These are phyloP conservation scores for Penicillium cosmopolitanum DNA, from an alignment of 495 filamentous ascomycete species.

Conservation along the genomic window DNA sequence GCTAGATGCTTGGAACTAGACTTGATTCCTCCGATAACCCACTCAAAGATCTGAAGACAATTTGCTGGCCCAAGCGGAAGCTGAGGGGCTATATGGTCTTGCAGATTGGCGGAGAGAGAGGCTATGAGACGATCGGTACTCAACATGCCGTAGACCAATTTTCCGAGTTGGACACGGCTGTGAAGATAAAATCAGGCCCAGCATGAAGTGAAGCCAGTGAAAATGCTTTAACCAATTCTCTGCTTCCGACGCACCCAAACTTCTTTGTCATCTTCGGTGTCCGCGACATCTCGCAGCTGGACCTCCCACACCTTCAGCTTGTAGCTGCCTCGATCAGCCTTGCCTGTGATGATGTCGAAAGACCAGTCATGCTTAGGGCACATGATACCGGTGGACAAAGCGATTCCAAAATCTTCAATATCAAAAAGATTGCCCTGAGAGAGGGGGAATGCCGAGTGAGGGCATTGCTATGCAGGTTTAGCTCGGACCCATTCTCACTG, in stretches of 20 bases:
- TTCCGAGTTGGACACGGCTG: too few species aligned
- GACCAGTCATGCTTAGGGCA: conserved; percentile 67
- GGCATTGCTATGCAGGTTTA: conserved; percentile 53
- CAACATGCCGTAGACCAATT: too few species aligned
- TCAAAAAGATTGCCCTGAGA: conserved; percentile 60
- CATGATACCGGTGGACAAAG: conserved; percentile 51
- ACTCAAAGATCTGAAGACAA: too few species aligned
- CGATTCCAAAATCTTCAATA: conserved; percentile 64
- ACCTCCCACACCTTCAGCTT: conserved; percentile 63
- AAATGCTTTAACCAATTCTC: conserved; percentile 33
- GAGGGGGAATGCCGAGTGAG: conserved; percentile 61
- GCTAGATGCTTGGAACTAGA: too few species aligned
- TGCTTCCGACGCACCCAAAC: conserved; percentile 57
- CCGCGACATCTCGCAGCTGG: conserved; percentile 47
- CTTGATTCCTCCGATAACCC: too few species aligned
- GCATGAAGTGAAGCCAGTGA: background rate
- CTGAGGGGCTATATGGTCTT: too few species aligned
- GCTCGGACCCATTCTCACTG: conserved; percentile 13
- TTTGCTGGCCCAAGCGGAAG: too few species aligned
- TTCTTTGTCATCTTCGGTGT: conserved; percentile 44
- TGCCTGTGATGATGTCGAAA: conserved; percentile 61
- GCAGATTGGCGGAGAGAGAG: too few species aligned
- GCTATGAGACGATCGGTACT: too few species aligned
- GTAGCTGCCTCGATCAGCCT: conserved; percentile 59
- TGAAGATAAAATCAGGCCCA: too few species aligned